phyloP scores from a whole-genome alignment of 2,329 filamentous ascomycete genomes.

The Pseudogymnoascus sp. region DNA sequence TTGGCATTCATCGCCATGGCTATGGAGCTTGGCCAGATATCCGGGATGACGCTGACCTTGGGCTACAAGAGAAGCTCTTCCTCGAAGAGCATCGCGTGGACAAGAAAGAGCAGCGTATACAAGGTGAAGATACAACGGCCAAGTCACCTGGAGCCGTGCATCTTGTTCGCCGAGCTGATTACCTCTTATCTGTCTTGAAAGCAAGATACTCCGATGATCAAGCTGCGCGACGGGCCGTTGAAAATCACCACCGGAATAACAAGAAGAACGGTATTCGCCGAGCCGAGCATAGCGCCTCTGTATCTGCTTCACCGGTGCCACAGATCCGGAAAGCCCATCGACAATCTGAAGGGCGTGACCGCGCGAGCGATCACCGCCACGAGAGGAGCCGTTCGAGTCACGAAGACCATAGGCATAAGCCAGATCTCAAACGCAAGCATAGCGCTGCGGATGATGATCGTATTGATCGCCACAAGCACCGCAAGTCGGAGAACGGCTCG shows the following conservation, averaged over 20 bases:
- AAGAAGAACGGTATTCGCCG: constrained; percentile 68
- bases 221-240: constrained; percentile 69
- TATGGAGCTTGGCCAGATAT: constrained; percentile 96
- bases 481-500: constrained; percentile 44
- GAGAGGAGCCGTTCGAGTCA: constrained; percentile 20
- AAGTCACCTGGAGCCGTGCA: constrained; percentile 97
- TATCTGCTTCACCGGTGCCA: constrained; percentile 66
- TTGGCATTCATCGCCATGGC: constrained; percentile 87
- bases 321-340: constrained; percentile 37
- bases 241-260: constrained; percentile 92
- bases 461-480: constrained; percentile 44
- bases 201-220: constrained; percentile 73
- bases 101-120: constrained; percentile 86
- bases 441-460: constrained; percentile 46
- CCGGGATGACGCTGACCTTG: constrained; percentile 81
- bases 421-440: constrained; percentile 55
- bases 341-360: constrained; percentile 37
- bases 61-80: constrained; percentile 85
- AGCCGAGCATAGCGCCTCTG: constrained; percentile 49
- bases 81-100: constrained; percentile 97
- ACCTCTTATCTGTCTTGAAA: constrained; percentile 88
- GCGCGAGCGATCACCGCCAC: constrained; percentile 39
- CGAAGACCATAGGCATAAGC: constrained; percentile 21
- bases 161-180: constrained; percentile 88
- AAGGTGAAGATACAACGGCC: constrained; percentile 61